Conservation (phyloP, 208 protist species). For the Trypanosoma mega region DNA sequence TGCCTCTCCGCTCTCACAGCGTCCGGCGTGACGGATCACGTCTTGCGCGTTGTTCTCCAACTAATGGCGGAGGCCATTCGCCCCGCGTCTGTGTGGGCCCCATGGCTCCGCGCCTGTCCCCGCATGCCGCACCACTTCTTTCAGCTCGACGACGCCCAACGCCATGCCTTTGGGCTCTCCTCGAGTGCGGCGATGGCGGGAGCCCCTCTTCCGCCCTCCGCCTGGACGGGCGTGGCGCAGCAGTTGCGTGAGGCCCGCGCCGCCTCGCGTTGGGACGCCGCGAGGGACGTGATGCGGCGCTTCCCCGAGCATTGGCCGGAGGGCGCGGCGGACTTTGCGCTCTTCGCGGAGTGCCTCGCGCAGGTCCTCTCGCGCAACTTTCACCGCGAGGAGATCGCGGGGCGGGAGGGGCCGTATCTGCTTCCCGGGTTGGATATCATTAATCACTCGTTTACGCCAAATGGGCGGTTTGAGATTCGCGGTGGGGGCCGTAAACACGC, state of each 20-base stretch:
- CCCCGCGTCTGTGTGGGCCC: slow-evolving; percentile 43
- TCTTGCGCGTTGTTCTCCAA: slow-evolving; percentile 64
- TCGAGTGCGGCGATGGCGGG: not conserved
- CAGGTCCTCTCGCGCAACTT: slow-evolving; percentile 87
- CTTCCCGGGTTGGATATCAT: slow-evolving; percentile 80
- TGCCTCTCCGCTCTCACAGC: slow-evolving; percentile 17
- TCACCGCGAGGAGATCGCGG: slow-evolving; percentile 73
- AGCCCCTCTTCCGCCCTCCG: not conserved
- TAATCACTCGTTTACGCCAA: slow-evolving; percentile 72
- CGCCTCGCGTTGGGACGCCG: slow-evolving; percentile 43
- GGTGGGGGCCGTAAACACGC: slow-evolving; percentile 77
- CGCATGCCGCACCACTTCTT: slow-evolving; percentile 76
- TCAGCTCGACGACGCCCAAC: slow-evolving; percentile 30
- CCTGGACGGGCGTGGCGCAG: slow-evolving; percentile 60
- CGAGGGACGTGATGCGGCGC: slow-evolving; percentile 43
- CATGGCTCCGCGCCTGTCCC: slow-evolving; percentile 78
- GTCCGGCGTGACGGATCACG: slow-evolving; percentile 27
- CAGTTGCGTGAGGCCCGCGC: slow-evolving; percentile 61
- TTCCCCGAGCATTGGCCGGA: slow-evolving; percentile 63
- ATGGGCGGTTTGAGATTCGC: slow-evolving; percentile 68
- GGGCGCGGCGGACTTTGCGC: slow-evolving; percentile 32
- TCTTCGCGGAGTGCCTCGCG: slow-evolving; percentile 73
- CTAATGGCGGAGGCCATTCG: slow-evolving; percentile 72
- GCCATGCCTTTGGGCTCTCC: slow-evolving; percentile 28
- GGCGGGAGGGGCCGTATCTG: slow-evolving; percentile 80